Percentiles rank a stretch among this genome's conserved stretches.
Conservation (phyloP, 345 rosid species). For the Aurinia saxatilis region DNA sequence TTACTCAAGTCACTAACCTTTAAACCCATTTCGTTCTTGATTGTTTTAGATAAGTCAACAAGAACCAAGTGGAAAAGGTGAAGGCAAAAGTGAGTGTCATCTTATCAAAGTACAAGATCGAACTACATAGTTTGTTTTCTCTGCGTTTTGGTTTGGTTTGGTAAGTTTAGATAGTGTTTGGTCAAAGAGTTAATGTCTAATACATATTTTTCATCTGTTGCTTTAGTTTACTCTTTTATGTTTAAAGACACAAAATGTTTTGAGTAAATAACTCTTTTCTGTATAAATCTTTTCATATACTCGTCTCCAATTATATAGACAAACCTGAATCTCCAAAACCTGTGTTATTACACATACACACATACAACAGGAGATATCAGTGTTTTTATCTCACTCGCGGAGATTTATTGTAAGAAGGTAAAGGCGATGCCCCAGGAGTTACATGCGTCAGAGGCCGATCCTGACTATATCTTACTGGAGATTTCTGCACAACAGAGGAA, state of each 20-base stretch:
- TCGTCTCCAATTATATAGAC: constrained; percentile 3
- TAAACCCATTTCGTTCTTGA: background rate
- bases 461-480: constrained; percentile 41
- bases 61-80: constrained; percentile 80
- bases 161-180: constrained; percentile 24
- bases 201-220: constrained; percentile 8
- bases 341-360: constrained; percentile 7
- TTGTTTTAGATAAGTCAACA: constrained; percentile 50
- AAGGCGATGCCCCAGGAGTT: constrained; percentile 58
- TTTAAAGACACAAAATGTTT: constrained; percentile 11
- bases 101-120: constrained; percentile 7
- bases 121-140: constrained; percentile 3
- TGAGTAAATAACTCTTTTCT: constrained; percentile 24
- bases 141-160: constrained; percentile 18
- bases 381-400: constrained; percentile 34
- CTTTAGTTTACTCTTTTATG: constrained; percentile 17
- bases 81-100: constrained; percentile 19
- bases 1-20: background rate
- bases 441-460: constrained; percentile 41
- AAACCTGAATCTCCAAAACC: constrained; percentile 2
- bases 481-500: constrained; percentile 33
- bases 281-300: constrained; percentile 6
- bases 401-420: constrained; percentile 47
- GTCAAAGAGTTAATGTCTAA: constrained; percentile 1
- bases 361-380: background rate